phyloP scores from a whole-genome alignment of 108 stramenopile species.

The Cyclotella baltica region DNA sequence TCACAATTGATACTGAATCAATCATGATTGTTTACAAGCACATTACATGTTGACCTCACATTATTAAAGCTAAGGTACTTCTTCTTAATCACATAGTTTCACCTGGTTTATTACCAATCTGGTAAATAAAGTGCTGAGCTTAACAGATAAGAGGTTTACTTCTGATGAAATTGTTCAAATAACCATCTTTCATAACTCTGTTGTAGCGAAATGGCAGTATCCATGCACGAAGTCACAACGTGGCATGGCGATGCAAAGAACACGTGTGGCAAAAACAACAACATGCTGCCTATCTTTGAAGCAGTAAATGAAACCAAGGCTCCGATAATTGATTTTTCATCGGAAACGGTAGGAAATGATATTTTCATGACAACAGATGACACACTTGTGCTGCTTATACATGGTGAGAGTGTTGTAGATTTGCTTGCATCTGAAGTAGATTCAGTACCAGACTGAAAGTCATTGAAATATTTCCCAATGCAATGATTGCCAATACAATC shows the following conservation, averaged over 20 bases:
- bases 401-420: not conserved
- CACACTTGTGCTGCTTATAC: not conserved
- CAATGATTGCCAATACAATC: not conserved
- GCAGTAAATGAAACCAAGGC: slow-evolving; percentile 13
- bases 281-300: not conserved
- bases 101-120: no score
- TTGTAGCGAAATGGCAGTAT: not conserved
- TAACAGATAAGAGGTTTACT: no score
- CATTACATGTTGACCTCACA: no score
- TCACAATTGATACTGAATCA: no score
- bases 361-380: not conserved
- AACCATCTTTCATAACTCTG: not conserved
- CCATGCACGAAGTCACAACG: slow-evolving; percentile 1
- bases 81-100: no score
- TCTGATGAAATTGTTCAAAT: no score
- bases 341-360: slow-evolving; percentile 6
- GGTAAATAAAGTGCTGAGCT: no score
- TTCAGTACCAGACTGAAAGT: no score
- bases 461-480: slow-evolving; percentile 13
- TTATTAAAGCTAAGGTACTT: no score
- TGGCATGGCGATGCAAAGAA: slow-evolving; percentile 12
- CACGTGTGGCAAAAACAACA: slow-evolving; percentile 1
- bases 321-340: not conserved
- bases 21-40: no score
- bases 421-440: not conserved